These are phyloP conservation scores for Carex myosuroides DNA, from an alignment of 176 grass and related monocot genomes.

Conservation along the genomic window DNA sequence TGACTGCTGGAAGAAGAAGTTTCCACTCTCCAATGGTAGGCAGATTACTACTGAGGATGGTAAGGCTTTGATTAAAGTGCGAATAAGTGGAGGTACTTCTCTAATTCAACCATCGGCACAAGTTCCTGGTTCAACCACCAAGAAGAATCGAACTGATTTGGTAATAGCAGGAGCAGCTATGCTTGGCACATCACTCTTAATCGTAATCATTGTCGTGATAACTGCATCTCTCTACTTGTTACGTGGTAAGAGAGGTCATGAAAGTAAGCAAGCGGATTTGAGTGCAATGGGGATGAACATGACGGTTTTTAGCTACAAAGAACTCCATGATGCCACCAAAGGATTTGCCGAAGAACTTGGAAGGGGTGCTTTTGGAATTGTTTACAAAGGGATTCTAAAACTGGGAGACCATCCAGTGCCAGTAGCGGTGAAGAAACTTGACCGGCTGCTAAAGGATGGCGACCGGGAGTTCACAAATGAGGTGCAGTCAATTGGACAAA, in stretches of 20 bases:
- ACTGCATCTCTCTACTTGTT: neutral
- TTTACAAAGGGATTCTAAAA: constrained; percentile 29
- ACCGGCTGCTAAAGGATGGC: neutral
- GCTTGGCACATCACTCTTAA: neutral
- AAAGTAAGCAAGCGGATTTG: neutral
- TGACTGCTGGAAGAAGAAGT: constrained; percentile 38
- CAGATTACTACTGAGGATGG: neutral
- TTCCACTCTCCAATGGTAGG: constrained; percentile 32
- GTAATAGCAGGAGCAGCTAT: constrained; percentile 1
- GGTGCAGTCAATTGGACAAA: constrained; percentile 31
- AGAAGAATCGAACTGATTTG: neutral
- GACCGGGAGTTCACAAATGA: constrained; percentile 32
- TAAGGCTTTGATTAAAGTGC: constrained; percentile 27
- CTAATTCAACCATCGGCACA: neutral
- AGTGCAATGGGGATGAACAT: constrained; percentile 3
- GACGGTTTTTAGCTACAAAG: constrained; percentile 21
- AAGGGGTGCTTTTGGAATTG: constrained; percentile 22
- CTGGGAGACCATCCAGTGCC: neutral
- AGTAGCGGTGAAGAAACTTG: constrained; percentile 39
- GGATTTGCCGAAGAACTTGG: constrained; percentile 30
- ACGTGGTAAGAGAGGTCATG: neutral
- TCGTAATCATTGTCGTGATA: neutral
- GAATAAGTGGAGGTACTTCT: neutral
- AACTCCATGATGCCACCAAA: constrained; percentile 30
- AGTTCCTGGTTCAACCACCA: neutral